Percentiles rank a stretch among this genome's conserved stretches.
Conservation (phyloP, 805 yeast genomes). For the Hemisphaericaspora nanyangensis region DNA sequence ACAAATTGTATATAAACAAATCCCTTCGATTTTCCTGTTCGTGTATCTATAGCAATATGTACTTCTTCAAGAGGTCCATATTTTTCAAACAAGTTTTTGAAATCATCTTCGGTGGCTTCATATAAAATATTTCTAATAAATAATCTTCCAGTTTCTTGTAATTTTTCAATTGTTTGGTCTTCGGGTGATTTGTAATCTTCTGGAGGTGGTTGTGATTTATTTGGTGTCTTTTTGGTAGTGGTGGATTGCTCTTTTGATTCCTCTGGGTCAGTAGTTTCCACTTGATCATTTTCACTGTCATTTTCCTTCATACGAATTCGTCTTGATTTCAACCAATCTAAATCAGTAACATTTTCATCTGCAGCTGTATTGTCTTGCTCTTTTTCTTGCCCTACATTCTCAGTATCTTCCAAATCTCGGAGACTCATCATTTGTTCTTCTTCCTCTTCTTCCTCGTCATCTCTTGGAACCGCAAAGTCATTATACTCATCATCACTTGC, state of each 20-base stretch:
- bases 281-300: conserved; percentile 17
- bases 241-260: conserved; percentile 5
- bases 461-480: conserved; percentile 34
- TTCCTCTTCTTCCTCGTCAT: conserved; percentile 30
- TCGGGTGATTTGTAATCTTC: conserved; percentile 24
- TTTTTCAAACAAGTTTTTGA: conserved; percentile 54
- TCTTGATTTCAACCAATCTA: conserved; percentile 82
- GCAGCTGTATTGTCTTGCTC: conserved; percentile 29
- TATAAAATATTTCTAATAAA: conserved; percentile 85
- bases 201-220: conserved; percentile 7
- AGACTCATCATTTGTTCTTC: conserved; percentile 51
- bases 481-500: conserved; percentile 54
- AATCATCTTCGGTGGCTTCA: conserved; percentile 75
- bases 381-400: conserved; percentile 19
- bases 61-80: conserved; percentile 83
- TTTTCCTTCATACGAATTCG: conserved; percentile 60
- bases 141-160: conserved; percentile 70
- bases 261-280: conserved; percentile 6
- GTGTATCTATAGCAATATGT: conserved; percentile 86
- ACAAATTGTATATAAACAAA: conserved; percentile 79
- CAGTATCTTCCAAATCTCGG: conserved; percentile 18
- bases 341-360: conserved; percentile 60
- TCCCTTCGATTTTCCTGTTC: conserved; percentile 89
- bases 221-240: conserved; percentile 12
- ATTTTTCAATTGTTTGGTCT: conserved; percentile 47